phyloP scores from a whole-genome alignment of 495 filamentous ascomycete genomes.

The Elaphomyces granulatus region DNA sequence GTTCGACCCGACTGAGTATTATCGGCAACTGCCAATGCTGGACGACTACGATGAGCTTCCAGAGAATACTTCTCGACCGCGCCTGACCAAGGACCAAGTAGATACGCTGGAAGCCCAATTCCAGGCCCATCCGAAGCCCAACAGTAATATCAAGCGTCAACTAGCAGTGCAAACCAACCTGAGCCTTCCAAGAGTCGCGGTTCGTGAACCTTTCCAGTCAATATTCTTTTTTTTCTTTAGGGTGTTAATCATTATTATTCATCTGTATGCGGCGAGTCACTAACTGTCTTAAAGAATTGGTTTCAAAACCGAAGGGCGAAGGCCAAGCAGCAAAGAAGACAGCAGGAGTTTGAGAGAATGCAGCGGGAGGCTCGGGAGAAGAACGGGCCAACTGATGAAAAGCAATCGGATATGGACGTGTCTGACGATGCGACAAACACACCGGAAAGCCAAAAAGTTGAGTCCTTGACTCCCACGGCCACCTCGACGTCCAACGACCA shows the following conservation, averaged over 20 bases:
- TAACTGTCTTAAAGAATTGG: constrained; percentile 50
- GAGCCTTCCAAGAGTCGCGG: constrained; percentile 62
- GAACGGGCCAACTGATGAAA: constrained; percentile 8
- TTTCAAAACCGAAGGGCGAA: constrained; percentile 82
- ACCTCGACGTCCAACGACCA: constrained; percentile 13
- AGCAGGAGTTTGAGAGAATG: constrained; percentile 47
- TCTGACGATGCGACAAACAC: constrained; percentile 22
- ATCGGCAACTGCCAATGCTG: constrained; percentile 32
- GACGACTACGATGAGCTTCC: constrained; percentile 34
- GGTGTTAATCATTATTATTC: constrained; percentile 1
- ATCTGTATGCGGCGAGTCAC: constrained; percentile 6
- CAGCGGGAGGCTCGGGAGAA: constrained; percentile 39
- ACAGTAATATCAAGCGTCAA: constrained; percentile 58
- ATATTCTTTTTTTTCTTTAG: not conserved
- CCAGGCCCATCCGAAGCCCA: constrained; percentile 61
- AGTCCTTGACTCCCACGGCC: constrained; percentile 20
- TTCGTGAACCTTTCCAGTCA: constrained; percentile 27
- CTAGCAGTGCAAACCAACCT: constrained; percentile 59
- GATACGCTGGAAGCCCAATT: constrained; percentile 64
- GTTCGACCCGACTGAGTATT: constrained; percentile 35
- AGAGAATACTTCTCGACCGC: constrained; percentile 42
- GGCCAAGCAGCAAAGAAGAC: constrained; percentile 61
- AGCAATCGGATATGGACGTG: constrained; percentile 11
- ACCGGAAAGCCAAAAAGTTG: constrained; percentile 17
- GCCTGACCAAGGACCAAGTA: constrained; percentile 70